Evolutionary conservation across 805 yeast species (phyloP), one percentile per base, ranked within the genome.

Genomic region (Danielia oregonensis): DNA sequence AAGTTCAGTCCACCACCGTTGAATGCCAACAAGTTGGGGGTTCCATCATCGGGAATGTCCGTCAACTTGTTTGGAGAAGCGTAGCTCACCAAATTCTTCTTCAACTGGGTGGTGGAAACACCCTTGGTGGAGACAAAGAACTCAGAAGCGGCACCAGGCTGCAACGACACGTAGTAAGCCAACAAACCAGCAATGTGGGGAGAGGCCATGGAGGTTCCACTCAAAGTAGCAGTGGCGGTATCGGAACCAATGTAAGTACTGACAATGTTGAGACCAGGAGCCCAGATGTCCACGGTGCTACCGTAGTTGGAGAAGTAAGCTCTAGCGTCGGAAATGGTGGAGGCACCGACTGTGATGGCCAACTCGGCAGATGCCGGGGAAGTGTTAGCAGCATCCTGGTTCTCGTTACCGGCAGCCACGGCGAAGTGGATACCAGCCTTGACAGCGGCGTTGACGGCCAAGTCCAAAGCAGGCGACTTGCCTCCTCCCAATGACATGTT

Each of bases 141-240:
- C 55, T 76, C 78, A 33, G 88, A 80, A 31, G 71, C 76, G 10
- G 78, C 59, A 29, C 75, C 82, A 47, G 96, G 95, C 65, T 84
- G 86, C 61, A 88, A 75, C 5, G 95, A 82, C 57, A 89, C 69
- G 67, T 78, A 91, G 73, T 91, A 91, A 6, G 96, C 76, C 54
- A 88, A 78, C 59, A 91, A 72, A 50, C 98, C 98, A 40, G 88
- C 82, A 49, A 89, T 89, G 56, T 88, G 96, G 29, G 98, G 97
- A 24, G 97, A 84, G 15, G 97, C 96, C 98, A 91, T 91, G 11
- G 97, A 91, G 8, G 97, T 91, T 65, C 98, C 98, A 24, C 95
- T 84, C 58, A 85, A 70, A 25, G 86, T 77, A 29, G 93, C 88
- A 47, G 91, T 82, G 27, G 88, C 85, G 35, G 76, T 63, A 33